Evolutionary conservation across 1,284 basidiomycete genomes (phyloP).

Genomic region (Agaricales sp.): DNA sequence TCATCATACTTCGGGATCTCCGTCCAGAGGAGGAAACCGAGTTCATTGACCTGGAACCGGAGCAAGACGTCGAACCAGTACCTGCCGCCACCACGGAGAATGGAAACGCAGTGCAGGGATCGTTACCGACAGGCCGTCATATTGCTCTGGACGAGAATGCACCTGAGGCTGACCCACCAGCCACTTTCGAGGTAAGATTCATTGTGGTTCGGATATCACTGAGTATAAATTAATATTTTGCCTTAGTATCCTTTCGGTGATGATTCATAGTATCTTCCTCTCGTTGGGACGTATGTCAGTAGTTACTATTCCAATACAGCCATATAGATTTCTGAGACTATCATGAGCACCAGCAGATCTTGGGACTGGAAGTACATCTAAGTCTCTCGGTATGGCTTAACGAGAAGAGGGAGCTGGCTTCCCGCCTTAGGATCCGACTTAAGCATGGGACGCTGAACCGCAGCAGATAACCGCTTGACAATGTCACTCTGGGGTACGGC

Average conservation of each 20-base stretch:
- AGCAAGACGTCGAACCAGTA: conserved; percentile 19
- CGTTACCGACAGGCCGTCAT: conserved; percentile 28
- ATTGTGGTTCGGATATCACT: conserved; percentile 3
- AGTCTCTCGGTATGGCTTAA: too few relatives aligned
- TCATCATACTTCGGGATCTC: conserved; percentile 68
- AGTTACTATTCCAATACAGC: too few relatives aligned
- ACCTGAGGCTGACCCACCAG: conserved; percentile 71
- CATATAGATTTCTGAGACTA: too few relatives aligned
- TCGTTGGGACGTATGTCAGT: too few relatives aligned
- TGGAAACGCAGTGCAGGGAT: conserved; percentile 12
- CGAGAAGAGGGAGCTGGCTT: conserved; percentile 20
- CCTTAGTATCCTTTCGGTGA: conserved; percentile 54
- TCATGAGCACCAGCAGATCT: too few relatives aligned
- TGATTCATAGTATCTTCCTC: conserved; percentile 31
- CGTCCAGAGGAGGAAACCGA: conserved; percentile 58
- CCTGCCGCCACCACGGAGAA: conserved; percentile 22
- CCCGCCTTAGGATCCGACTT: conserved; percentile 16
- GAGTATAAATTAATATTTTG: conserved; percentile 9
- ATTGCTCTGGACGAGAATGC: conserved; percentile 61
- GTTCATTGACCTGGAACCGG: conserved; percentile 61
- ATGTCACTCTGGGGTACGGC: conserved; percentile 31
- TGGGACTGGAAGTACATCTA: too few relatives aligned
- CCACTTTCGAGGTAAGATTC: conserved; percentile 64
- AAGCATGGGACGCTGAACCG: conserved; percentile 20
- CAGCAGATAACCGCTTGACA: conserved; percentile 19